Conservation (phyloP, 2,329 filamentous ascomycete genomes). For the Aspergillus sclerotialis region DNA sequence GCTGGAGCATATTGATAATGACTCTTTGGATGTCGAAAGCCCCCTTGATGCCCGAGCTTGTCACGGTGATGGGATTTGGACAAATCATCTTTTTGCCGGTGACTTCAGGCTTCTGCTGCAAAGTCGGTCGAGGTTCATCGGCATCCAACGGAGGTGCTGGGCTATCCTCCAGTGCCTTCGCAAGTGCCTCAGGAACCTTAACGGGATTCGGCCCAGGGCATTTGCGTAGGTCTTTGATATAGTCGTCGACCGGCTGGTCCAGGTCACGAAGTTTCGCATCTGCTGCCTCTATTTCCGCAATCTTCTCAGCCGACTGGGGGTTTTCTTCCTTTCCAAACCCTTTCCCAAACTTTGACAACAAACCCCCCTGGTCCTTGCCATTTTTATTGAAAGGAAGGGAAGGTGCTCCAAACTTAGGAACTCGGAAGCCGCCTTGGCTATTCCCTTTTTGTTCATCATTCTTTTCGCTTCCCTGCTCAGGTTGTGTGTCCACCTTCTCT, state of each 20-base stretch:
- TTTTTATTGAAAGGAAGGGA: neutral
- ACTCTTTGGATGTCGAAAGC: constrained; percentile 12
- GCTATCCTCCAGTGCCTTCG: neutral
- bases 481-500: neutral
- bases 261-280: neutral
- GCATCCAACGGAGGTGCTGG: neutral
- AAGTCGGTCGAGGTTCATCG: neutral
- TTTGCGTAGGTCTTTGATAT: neutral
- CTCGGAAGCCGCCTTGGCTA: neutral
- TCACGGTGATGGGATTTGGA: constrained; percentile 11
- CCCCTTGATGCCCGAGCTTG: constrained; percentile 9
- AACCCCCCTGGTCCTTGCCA: neutral
- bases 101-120: neutral
- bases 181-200: neutral
- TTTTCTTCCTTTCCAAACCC: neutral
- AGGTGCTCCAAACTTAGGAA: neutral
- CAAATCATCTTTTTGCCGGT: constrained; percentile 4
- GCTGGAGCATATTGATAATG: constrained; percentile 9
- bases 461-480: neutral
- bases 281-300: no score
- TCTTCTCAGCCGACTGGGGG: neutral
- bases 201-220: neutral
- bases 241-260: neutral
- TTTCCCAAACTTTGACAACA: neutral
- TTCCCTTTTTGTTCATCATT: neutral